A percentile compares a stretch with the other conserved stretches of the same genome.
Conservation (phyloP, 192 early-diverging fungal species). For the Linnemannia exigua region DNA sequence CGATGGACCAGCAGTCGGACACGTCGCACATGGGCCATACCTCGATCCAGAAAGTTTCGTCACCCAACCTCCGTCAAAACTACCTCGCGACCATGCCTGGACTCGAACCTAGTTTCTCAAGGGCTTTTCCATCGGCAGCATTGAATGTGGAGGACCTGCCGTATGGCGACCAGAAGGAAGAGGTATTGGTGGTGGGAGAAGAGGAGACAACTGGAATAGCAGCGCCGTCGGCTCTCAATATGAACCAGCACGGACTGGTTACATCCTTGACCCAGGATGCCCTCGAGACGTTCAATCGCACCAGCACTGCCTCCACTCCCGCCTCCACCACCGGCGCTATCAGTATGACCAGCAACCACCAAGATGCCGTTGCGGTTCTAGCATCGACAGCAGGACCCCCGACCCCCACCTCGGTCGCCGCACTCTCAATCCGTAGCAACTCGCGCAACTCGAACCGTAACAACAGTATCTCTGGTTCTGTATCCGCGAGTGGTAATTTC, state of each 20-base stretch:
- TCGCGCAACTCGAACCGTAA: conserved; percentile 33
- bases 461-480: background rate
- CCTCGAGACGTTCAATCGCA: conserved; percentile 32
- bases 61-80: conserved; percentile 12
- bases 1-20: background rate
- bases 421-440: conserved; percentile 37
- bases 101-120: background rate
- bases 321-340: no score
- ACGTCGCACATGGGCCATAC: background rate
- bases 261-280: conserved; percentile 37
- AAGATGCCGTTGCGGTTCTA: background rate
- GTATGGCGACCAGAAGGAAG: background rate
- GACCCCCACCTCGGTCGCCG: conserved; percentile 31
- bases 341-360: background rate
- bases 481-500: background rate
- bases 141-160: no score
- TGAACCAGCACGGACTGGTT: conserved; percentile 9
- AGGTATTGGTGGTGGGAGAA: background rate
- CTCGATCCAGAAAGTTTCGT: conserved; percentile 5
- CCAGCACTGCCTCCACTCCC: background rate
- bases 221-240: background rate
- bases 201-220: background rate
- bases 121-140: background rate
- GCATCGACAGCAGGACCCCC: conserved; percentile 12
- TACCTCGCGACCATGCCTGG: background rate